phyloP scores from a whole-genome alignment of 2,329 filamentous ascomycete genomes.

The Diaporthe caulivora region DNA sequence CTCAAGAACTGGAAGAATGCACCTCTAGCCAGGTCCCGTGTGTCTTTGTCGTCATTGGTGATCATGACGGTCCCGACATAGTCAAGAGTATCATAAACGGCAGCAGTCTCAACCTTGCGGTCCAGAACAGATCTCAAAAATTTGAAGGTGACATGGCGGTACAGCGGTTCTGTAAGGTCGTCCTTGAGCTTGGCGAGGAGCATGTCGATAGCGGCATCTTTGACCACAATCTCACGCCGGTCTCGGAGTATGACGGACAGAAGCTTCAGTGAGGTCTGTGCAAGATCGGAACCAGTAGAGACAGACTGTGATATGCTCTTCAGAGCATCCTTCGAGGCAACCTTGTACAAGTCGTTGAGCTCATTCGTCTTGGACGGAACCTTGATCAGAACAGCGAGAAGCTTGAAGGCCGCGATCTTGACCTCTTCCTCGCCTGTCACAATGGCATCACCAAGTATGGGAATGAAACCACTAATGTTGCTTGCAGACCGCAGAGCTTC shows the following conservation, averaged over 20 bases:
- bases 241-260: conserved; percentile 88
- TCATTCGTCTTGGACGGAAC: conserved; percentile 82
- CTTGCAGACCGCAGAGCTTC: conserved; percentile 81
- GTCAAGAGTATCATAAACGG: conserved; percentile 92
- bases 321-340: conserved; percentile 88
- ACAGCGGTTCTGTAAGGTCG: conserved; percentile 91
- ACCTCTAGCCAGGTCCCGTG: conserved; percentile 87
- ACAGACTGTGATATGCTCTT: conserved; percentile 82
- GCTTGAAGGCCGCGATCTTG: conserved; percentile 85
- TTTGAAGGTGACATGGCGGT: conserved; percentile 93
- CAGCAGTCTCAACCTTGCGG: conserved; percentile 85
- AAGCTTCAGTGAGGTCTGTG: conserved; percentile 90
- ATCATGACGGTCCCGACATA: conserved; percentile 94
- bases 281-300: conserved; percentile 84
- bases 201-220: conserved; percentile 85
- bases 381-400: conserved; percentile 88
- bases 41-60: conserved; percentile 90
- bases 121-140: conserved; percentile 91
- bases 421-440: conserved; percentile 91
- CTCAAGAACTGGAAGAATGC: conserved; percentile 95
- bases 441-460: conserved; percentile 88
- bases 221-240: conserved; percentile 79
- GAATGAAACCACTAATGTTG: conserved; percentile 88
- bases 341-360: conserved; percentile 72
- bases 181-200: conserved; percentile 85